phyloP scores from a whole-genome alignment of 345 rosid species.

The Lagerstroemia speciosa region DNA sequence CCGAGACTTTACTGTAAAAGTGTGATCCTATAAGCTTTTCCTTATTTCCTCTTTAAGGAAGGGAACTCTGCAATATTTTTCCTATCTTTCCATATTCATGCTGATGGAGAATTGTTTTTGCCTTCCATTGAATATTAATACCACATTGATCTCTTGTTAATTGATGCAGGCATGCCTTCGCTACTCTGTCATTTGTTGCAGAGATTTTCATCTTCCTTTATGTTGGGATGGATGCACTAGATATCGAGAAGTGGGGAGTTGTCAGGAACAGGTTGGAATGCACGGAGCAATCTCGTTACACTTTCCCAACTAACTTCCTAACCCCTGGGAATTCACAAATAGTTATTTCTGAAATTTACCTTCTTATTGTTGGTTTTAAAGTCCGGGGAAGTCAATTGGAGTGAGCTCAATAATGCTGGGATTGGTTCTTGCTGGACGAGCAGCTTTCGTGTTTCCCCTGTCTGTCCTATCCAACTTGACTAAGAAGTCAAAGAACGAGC shows the following conservation, averaged over 20 bases:
- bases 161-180: conserved; percentile 36
- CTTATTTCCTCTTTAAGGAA: no score
- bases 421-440: conserved; percentile 35
- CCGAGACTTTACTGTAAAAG: neutral
- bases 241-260: conserved; percentile 41
- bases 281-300: neutral
- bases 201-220: conserved; percentile 47
- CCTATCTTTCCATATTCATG: neutral
- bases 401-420: conserved; percentile 33
- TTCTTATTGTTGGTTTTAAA: conserved; percentile 2
- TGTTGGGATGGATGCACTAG: conserved; percentile 49
- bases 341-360: neutral
- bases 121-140: neutral
- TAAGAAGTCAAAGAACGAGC: conserved; percentile 21
- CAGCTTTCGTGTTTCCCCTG: conserved; percentile 42
- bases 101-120: neutral
- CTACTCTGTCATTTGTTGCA: conserved; percentile 37
- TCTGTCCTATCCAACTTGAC: conserved; percentile 40
- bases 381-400: conserved; percentile 34
- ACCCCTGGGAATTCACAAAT: neutral
- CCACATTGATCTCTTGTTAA: neutral
- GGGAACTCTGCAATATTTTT: no score
- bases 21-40: no score
- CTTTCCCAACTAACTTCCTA: neutral
- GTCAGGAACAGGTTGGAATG: conserved; percentile 27